Evolutionary conservation across 306 rosid species (phyloP), one percentile per base, ranked within the genome.

Genomic region (Vigna radiata): DNA sequence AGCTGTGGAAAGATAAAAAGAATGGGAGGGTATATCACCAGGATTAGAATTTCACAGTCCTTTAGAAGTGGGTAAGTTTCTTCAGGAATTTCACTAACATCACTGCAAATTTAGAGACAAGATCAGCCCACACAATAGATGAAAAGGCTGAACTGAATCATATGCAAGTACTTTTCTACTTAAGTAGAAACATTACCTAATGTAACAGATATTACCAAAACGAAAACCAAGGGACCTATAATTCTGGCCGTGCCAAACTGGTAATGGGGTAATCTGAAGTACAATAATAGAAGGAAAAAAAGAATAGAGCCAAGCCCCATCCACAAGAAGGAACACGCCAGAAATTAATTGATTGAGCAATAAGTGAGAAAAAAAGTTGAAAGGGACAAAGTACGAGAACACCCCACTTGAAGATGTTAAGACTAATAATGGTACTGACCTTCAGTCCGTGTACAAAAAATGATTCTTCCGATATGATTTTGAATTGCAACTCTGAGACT

Each of bases 221-320:
- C 97, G 97, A 77, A 90, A 92, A 70, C 98, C 97, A 75, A 92
- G 89, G 54, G 98, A 95, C 23, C 93, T 91, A 80, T 95, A 95
- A 77, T 89, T 87, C 54, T 5, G 70, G 78, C 98, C 98, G 47
- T 95, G 98, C 97, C 98, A 95, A 46, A 95, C 97, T 56, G 98
- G 98, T 83, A 95, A 78, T 8, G 98, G 97, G 48, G 88, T 89
- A 77, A 95, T 37, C 98, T 95, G 90, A 81, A 82, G 72, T 58
- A 83, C 61, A 79, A 59, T 63, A 67, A 43, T 56, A 60, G 59
- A 8, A 80, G 21, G 48, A 36, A 46, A 43, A 29, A 36, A 39
- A 48, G 8, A 41, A 33, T 61, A 68, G 82, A 63, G 69, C 56
- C 73, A 65, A 44, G 55, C 76, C 31, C 59, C 48, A 72, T 47